Evolutionary conservation across 345 rosid species (phyloP).

Genomic region (Sonneratia alba): DNA sequence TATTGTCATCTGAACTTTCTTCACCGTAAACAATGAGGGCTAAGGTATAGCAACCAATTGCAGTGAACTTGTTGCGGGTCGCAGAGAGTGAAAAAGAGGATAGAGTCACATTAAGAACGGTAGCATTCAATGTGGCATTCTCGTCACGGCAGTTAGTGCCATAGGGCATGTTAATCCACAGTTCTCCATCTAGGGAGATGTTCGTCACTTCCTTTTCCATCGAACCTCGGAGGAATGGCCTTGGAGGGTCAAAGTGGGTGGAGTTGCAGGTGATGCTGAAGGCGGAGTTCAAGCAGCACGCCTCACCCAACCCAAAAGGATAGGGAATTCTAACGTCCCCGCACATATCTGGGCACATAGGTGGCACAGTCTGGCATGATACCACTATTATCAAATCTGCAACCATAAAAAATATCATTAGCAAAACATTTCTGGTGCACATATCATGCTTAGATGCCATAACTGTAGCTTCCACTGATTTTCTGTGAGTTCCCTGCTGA

Average conservation of each 20-base stretch:
- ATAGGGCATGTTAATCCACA: neutral
- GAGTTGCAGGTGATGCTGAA: neutral
- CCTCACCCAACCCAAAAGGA: neutral
- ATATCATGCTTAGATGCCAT: neutral
- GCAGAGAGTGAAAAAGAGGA: neutral
- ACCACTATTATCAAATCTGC: neutral
- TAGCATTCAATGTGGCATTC: neutral
- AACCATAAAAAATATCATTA: neutral
- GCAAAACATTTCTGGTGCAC: neutral
- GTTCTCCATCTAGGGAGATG: neutral
- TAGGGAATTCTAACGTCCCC: neutral
- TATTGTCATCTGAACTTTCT: neutral
- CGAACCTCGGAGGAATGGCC: neutral
- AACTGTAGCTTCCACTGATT: neutral
- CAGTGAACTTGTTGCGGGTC: slow-evolving; percentile 22
- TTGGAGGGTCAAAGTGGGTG: neutral
- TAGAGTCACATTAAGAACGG: neutral
- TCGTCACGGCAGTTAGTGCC: neutral
- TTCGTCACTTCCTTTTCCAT: neutral
- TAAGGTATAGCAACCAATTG: slow-evolving; percentile 28
- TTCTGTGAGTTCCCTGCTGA: neutral
- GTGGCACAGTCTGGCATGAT: neutral
- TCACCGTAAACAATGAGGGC: neutral
- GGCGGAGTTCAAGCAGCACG: neutral
- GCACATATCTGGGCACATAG: neutral